phyloP scores from a whole-genome alignment of 371 early-diverging fungal genomes.

The Syncephalastrum sp. region DNA sequence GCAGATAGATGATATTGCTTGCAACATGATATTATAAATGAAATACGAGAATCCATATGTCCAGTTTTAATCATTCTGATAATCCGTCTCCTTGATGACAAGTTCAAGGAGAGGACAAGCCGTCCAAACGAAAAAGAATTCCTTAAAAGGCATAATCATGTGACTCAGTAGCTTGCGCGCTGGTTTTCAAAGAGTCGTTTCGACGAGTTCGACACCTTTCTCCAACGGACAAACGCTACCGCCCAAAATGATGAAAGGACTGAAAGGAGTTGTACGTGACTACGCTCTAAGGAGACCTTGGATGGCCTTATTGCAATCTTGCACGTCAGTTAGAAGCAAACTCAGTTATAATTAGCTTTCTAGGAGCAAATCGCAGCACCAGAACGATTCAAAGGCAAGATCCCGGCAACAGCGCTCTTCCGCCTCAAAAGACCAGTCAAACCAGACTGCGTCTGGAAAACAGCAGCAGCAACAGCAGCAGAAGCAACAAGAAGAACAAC shows the following conservation, averaged over 20 bases:
- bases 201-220: too few species aligned
- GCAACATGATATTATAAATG: too few species aligned
- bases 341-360: conserved; percentile 26
- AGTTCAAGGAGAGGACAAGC: too few species aligned
- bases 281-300: not conserved
- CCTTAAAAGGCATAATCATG: too few species aligned
- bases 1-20: too few species aligned
- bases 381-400: conserved; percentile 23
- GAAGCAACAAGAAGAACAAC: conserved; percentile 9
- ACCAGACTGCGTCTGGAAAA: conserved; percentile 7
- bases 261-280: conserved; percentile 43
- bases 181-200: too few species aligned
- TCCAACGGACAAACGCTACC: not conserved
- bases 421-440: not conserved
- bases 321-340: not conserved
- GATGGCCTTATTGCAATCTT: not conserved
- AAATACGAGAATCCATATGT: too few species aligned
- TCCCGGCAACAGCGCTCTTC: conserved; percentile 8
- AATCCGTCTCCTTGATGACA: too few species aligned
- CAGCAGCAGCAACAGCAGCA: conserved; percentile 4
- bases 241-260: conserved; percentile 41
- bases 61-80: too few species aligned
- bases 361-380: conserved; percentile 30
- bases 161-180: too few species aligned
- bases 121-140: too few species aligned